Conservation (phyloP, 1,284 basidiomycete species). For the Cryptococcus maquisensis region DNA sequence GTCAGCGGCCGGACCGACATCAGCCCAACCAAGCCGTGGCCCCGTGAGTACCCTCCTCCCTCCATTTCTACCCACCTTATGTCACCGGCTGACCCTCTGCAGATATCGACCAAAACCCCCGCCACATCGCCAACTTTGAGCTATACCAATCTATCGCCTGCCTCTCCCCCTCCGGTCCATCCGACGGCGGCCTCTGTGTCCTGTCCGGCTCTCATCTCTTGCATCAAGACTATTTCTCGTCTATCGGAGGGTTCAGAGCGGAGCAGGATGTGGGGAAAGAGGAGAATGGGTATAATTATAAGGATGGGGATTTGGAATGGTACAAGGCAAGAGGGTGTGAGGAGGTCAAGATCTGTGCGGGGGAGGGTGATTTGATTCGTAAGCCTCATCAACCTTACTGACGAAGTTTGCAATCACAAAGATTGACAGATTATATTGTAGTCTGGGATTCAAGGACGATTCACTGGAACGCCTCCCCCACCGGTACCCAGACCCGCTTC, state of each 20-base stretch:
- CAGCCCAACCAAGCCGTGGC: constrained; percentile 16
- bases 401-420: not conserved
- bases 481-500: constrained; percentile 25
- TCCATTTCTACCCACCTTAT: not conserved
- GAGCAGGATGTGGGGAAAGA: constrained; percentile 16
- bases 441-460: constrained; percentile 32
- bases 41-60: constrained; percentile 12
- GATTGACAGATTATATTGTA: not conserved
- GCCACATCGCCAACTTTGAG: constrained; percentile 16
- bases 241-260: constrained; percentile 19
- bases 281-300: constrained; percentile 22
- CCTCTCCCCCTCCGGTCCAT: constrained; percentile 22
- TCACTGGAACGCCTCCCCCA: constrained; percentile 27
- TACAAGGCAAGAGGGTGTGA: constrained; percentile 21
- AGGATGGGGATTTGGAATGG: constrained; percentile 17
- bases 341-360: constrained; percentile 22
- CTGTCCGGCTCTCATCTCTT: constrained; percentile 19
- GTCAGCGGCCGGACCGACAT: constrained; percentile 22
- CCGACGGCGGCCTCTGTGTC: constrained; percentile 30
- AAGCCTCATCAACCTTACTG: not conserved
- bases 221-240: constrained; percentile 18
- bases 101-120: constrained; percentile 30
- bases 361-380: constrained; percentile 21
- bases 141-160: constrained; percentile 30
- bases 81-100: not conserved